Evolutionary conservation across 1,139 yeast species (phyloP), one percentile per base, ranked within the genome.

Genomic region (Taphrina communis): DNA sequence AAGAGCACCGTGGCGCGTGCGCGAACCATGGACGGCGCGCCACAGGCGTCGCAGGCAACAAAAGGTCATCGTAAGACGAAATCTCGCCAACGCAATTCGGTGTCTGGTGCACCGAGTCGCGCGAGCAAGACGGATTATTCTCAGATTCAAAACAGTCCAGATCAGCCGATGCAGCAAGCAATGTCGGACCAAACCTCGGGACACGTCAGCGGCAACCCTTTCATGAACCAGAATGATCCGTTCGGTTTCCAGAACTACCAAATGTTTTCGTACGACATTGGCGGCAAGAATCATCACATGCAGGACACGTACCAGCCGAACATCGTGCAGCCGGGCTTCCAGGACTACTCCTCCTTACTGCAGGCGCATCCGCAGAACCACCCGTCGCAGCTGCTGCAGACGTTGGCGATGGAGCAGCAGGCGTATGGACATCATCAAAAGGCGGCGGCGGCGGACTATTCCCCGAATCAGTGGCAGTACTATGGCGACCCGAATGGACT

Each of bases 261-360:
- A 19, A 50, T 50, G 53, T 50, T 21, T n/a, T 8, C 53, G 4
- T 50, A 50, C 36, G 53, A 50, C 53, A 8, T 17, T 4, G 36
- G 8, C 53, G 36, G 36, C n/a, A 50, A 25, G n/a, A 25, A 21
- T 21, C 31, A 25, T 25, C 53, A 50, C 58, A 53, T 38, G 42
- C 58, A 53, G 17, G 58, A 53, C 21, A 53, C 58, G 41, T 53
- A 53, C 36, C 58, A 53, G 21, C 58, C 58, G 25, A 35, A 53
- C 17, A 17, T 53, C 6, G 58, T 17, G 11, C 58, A 53, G 11
- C 42, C 58, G 19, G 42, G 42, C 1, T 36, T 53, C 42, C 41
- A 31, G 12, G 58, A 53, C 25, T 53, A 53, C 42, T 53, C 42
- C 21, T 53, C 58, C 41, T 2, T 53, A 19, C 41, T 53, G n/a